Base-by-base conservation (phyloP, 1,139 yeast species). In the Hansenula sp. region DNA sequence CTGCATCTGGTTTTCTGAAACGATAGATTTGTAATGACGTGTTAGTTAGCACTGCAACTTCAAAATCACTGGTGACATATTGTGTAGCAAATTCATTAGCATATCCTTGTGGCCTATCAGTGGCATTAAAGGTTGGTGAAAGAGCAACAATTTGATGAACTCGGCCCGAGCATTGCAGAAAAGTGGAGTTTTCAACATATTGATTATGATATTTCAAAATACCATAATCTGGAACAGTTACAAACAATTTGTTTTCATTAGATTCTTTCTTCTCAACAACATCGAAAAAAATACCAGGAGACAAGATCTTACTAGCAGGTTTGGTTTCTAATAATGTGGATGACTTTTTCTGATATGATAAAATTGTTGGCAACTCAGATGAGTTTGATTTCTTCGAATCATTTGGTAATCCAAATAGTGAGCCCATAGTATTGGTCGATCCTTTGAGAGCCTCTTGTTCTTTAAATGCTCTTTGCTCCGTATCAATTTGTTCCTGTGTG, bases 1-100 rank as follows among this genome's bases (percentile, higher is more conserved):
- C 76, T 60, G 84, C 78, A 59, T 84, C 91, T 1, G 96, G 91
- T 3, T 90, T 83, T 59, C 89, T 78, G 54, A 84, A 82, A 51
- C 83, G 82, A 60, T 84, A 88, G 36, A 88, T 73, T 53, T 83
- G 81, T 34, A 93, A 78, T 4, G 96, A 93, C 29, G 80, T 77
- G 54, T 79, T 81, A 2, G 98, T 91, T 56, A 93, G 69, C 3
- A 91, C 80, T 0, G 96, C 96, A 61, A 91, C 75, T 55, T 81
- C 81, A 42, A 84, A 68, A 1, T 83, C 79, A 27, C 71, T 68
- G 31, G 74, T 66, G 11, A 82, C 77, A 58, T 88, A 91, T 60
- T 91, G 97, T 19, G 91, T 81, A 2, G 96, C 96, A 58, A 86
- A 79, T 49, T 82, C 81, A 60, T 91, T 91, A 5, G 90, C 78